Percentiles rank a stretch among this genome's conserved stretches.
Conservation (phyloP, 306 rosid species). For the Quercus agrifolia region DNA sequence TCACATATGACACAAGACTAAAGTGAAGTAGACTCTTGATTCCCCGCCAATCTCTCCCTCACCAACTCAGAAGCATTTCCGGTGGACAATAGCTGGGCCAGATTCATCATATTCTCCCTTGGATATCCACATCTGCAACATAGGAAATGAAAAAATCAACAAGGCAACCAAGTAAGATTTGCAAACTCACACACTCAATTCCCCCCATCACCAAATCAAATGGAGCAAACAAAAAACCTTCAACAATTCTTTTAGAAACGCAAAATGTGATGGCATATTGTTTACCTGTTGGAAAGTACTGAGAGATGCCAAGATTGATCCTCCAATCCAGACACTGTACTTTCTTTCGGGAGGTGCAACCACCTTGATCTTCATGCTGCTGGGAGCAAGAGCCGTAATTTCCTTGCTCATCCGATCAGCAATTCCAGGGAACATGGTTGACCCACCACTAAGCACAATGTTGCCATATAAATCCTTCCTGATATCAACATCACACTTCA, state of each 20-base stretch:
- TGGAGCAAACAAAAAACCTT: neutral
- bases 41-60: slow-evolving; percentile 22
- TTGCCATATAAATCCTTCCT: slow-evolving; percentile 75
- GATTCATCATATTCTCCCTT: slow-evolving; percentile 78
- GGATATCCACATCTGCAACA: slow-evolving; percentile 70
- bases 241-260: neutral
- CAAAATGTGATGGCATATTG: neutral
- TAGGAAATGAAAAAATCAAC: slow-evolving; percentile 11
- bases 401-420: slow-evolving; percentile 85
- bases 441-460: slow-evolving; percentile 72
- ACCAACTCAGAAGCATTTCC: slow-evolving; percentile 62
- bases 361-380: slow-evolving; percentile 84
- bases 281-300: slow-evolving; percentile 74
- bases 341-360: slow-evolving; percentile 80
- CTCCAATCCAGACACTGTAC: slow-evolving; percentile 85
- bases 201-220: neutral
- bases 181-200: neutral
- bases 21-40: slow-evolving; percentile 22
- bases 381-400: slow-evolving; percentile 71
- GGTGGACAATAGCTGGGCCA: slow-evolving; percentile 70
- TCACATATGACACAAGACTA: slow-evolving; percentile 36
- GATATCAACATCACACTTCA: slow-evolving; percentile 80
- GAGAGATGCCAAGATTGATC: slow-evolving; percentile 74
- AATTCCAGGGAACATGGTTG: slow-evolving; percentile 75
- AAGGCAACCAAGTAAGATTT: neutral